A percentile compares a stretch with the other conserved stretches of the same genome.
Evolutionary conservation across 2,329 filamentous ascomycete genomes (phyloP).

Genomic region (Cladosporium sp.): DNA sequence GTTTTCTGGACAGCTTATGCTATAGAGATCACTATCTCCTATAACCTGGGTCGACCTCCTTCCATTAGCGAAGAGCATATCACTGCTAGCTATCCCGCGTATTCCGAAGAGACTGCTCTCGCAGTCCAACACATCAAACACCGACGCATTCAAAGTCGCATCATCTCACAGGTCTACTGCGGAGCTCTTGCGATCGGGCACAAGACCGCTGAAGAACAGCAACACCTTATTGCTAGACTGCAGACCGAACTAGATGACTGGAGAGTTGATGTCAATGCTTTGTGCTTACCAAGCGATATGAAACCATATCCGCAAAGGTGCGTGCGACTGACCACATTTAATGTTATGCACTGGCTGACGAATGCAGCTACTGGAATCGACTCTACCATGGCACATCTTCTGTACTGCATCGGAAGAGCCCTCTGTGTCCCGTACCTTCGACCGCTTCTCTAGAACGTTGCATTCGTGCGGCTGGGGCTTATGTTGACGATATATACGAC

Average conservation of each 20-base stretch:
- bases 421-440: background rate
- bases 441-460: background rate
- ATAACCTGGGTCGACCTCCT: background rate
- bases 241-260: background rate
- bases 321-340: background rate
- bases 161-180: background rate
- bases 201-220: background rate
- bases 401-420: background rate
- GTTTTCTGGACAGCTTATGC: constrained; percentile 2
- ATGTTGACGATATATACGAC: background rate
- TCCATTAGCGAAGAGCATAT: background rate
- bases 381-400: background rate
- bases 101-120: background rate
- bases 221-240: background rate
- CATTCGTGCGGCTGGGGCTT: background rate
- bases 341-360: background rate
- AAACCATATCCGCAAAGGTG: background rate
- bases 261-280: background rate
- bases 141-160: background rate
- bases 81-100: background rate
- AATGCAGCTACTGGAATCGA: background rate
- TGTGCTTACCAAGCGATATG: background rate
- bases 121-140: background rate
- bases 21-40: background rate
- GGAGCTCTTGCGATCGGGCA: background rate